Base-by-base conservation (phyloP, 805 yeast species). In the Starmerella floricola region DNA sequence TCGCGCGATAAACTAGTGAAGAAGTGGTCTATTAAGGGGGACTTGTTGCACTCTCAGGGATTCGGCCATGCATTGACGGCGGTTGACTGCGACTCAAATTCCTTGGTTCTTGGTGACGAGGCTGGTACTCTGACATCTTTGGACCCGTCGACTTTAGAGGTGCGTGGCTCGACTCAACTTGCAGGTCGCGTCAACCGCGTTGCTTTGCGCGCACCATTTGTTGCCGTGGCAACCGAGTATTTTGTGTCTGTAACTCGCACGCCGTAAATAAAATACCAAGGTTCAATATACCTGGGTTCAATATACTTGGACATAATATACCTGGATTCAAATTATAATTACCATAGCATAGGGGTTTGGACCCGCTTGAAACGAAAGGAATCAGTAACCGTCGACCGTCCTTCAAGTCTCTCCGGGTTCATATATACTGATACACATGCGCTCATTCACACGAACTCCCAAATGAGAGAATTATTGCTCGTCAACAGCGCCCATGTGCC, bases 1-100 rank as follows among this genome's bases (percentile, higher is more conserved):
- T 79, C 94, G 2, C 74, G 98, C 59, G 98, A 91, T 59, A 81
- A 78, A 55, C 71, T 76, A 2, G 58, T 87, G 38, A 83, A 81
- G 55, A 31, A 23, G 24, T 62, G 62, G 62, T 44, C 41, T 11
- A 30, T 50, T 1, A 38, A 37, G 8, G 57, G 55, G 6, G 56
- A 47, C 18, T 35, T 41, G 24, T 43, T 57, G 35, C 42, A 34
- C 1, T 27, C 42, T 2, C 38, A 35, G 4, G 34, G 42, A 12
- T 39, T 46, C 15, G 51, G 44, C 2, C 39, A 32, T 2, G 42
- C 56, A 1, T 49, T 45, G 13, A 50, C 57, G 2, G 57, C 59
- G 1, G 45, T 48, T 20, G 55, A 49, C 20, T 45, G 36, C 6
- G 30, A 31, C 23, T 30, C 29, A 16, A 26, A 19, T 3, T 5